Conservation (phyloP, 2,329 filamentous ascomycete species). For the Fusarium mundagurra region DNA sequence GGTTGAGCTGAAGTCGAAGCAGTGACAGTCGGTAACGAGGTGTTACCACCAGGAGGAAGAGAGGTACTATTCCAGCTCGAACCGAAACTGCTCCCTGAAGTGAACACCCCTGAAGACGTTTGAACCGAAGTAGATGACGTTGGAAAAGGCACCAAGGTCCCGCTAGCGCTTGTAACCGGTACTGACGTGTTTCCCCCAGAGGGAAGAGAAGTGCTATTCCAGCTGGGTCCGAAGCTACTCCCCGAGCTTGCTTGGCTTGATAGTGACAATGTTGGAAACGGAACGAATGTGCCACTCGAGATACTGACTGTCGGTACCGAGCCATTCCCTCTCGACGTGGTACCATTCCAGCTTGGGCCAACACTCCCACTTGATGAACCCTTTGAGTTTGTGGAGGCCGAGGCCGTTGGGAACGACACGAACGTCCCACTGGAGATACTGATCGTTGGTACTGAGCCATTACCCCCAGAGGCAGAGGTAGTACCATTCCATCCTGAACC, state of each 20-base stretch:
- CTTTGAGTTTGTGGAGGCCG: background rate
- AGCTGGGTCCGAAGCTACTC: background rate
- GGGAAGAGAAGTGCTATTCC: background rate
- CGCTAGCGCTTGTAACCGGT: rapidly evolving
- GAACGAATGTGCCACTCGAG: background rate
- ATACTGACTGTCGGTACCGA: slow-evolving; percentile 3
- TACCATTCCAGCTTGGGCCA: slow-evolving; percentile 3
- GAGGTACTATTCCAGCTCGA: background rate
- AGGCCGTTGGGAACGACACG: background rate
- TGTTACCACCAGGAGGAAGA: background rate
- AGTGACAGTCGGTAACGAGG: background rate
- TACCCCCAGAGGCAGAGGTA: background rate
- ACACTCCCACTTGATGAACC: background rate
- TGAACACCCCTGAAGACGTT: background rate
- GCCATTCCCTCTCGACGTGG: background rate
- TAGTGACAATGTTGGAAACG: background rate
- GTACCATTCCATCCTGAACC: background rate
- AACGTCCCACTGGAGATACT: background rate
- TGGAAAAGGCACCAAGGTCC: background rate
- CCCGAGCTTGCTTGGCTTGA: background rate
- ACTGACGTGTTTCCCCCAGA: background rate
- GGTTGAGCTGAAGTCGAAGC: background rate
- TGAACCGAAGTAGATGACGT: background rate
- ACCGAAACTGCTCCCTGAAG: background rate
- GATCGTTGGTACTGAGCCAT: background rate